Conservation (phyloP, 1,139 yeast species). For the Candida freyschussii region DNA sequence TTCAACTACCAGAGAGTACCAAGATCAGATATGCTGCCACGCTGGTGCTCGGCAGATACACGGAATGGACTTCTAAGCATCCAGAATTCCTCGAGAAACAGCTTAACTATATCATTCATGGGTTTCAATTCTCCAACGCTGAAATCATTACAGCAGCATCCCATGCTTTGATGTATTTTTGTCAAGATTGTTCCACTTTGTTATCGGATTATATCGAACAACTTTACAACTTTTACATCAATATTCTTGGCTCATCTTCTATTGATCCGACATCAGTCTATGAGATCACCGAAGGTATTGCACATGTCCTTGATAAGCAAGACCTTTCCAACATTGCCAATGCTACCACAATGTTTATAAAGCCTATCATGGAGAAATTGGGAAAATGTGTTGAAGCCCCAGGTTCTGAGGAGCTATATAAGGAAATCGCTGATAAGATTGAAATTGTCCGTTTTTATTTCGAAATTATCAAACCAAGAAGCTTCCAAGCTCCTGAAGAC, state of each 20-base stretch:
- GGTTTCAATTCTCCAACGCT: slow-evolving; percentile 47
- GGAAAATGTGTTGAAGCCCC: slow-evolving; percentile 26
- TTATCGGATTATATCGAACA: slow-evolving; percentile 72
- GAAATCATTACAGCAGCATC: slow-evolving; percentile 84
- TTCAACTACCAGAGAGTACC: slow-evolving; percentile 77
- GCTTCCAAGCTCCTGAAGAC: slow-evolving; percentile 31
- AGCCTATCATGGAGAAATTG: slow-evolving; percentile 57
- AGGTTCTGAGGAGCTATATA: slow-evolving; percentile 35
- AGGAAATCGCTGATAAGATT: slow-evolving; percentile 64
- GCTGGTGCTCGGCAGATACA: slow-evolving; percentile 86
- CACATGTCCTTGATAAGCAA: slow-evolving; percentile 69
- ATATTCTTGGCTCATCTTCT: slow-evolving; percentile 39
- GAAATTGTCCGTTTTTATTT: slow-evolving; percentile 73
- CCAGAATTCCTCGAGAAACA: slow-evolving; percentile 80
- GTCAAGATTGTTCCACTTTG: slow-evolving; percentile 79
- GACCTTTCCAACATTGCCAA: slow-evolving; percentile 38
- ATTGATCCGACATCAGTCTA: slow-evolving; percentile 68
- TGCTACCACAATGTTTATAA: slow-evolving; percentile 56
- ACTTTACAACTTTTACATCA: slow-evolving; percentile 68
- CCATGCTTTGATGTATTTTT: slow-evolving; percentile 89
- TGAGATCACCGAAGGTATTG: slow-evolving; percentile 87
- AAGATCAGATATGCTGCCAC: slow-evolving; percentile 91
- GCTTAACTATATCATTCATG: slow-evolving; percentile 75
- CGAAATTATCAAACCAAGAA: slow-evolving; percentile 49
- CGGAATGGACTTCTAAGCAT: slow-evolving; percentile 90